These are phyloP conservation scores for Pleodorina starrii DNA, from an alignment of 139 green algal species.

Conservation along the genomic window DNA sequence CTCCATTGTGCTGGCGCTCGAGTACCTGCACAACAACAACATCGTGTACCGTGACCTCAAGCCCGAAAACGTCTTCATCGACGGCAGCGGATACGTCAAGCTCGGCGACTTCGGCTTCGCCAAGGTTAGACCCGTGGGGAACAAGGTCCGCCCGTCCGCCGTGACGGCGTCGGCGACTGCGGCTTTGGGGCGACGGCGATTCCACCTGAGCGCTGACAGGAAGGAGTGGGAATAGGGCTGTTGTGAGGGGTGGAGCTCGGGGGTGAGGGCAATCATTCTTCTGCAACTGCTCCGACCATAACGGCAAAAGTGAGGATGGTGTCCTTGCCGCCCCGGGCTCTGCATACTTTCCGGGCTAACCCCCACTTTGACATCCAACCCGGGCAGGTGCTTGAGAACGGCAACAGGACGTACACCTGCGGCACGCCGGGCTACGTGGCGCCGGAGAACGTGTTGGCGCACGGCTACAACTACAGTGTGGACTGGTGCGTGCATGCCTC, in stretches of 20 bases:
- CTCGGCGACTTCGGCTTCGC: conserved; percentile 99
- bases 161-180: not conserved
- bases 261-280: too few species aligned
- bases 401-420: conserved; percentile 95
- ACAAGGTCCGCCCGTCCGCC: not conserved
- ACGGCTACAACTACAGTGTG: conserved; percentile 93
- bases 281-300: too few species aligned
- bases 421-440: conserved; percentile 97
- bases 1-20: conserved; percentile 91
- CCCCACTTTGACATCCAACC: not conserved
- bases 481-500: conserved; percentile 90
- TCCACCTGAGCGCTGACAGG: too few species aligned
- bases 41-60: conserved; percentile 98
- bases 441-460: conserved; percentile 95
- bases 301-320: too few species aligned
- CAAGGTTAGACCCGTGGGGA: conserved; percentile 68
- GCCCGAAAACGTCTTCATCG: conserved; percentile 98
- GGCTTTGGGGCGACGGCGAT: not conserved
- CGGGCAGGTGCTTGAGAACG: conserved; percentile 76
- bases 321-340: too few species aligned
- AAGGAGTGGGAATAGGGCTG: too few species aligned
- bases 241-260: too few species aligned
- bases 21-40: conserved; percentile 95
- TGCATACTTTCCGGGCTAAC: too few species aligned
- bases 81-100: conserved; percentile 87